Evolutionary conservation across 306 rosid species (phyloP), one percentile per base, ranked within the genome.

Genomic region (Trifolium fragiferum): DNA sequence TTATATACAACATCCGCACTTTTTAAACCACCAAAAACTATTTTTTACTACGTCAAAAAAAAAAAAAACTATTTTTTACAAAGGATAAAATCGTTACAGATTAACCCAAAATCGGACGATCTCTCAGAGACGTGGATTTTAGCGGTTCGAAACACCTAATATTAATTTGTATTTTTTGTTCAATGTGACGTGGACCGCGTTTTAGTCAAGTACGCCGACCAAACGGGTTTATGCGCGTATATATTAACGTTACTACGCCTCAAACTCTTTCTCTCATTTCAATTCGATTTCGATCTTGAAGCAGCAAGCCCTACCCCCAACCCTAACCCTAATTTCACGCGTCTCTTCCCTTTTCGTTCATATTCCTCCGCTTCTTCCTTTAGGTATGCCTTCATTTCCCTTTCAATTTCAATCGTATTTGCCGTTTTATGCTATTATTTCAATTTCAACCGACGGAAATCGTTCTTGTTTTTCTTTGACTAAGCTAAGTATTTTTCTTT

Each of bases 311-410:
- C 70, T 8, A 15, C 49, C 50, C 62, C 32, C 11, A 64, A 20
- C 74, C 64, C 72, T 66, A 82, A 68, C 68, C 74, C 78, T 66
- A 79, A 79, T n/a, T 12, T 51, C 0, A 20, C 47, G 44, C 12
- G 5, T 25, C 35, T 14, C 33, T 32, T 61, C 10, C 13, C 57
- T 21, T 37, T 25, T 27, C 5, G 10, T 19, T 65, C 67, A 2
- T 66, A 16, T 25, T 68, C 50, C 1, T 33, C 38, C 18, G 4
- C 68, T 70, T 76, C 70, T 72, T 54, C 65, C 67, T 35, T 41
- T 16, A 21, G 81, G 84, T 83, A 59, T 38, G 35, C 0, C 11
- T 8, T 32, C 14, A 8, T 33, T 21, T 10, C 19, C 25, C 23
- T 40, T 59, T 77, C 70, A 10, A 58, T 44, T 44, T 44, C 50